These are phyloP conservation scores for Circinella minor DNA, from an alignment of 371 early-diverging fungal genomes.

Conservation along the genomic window DNA sequence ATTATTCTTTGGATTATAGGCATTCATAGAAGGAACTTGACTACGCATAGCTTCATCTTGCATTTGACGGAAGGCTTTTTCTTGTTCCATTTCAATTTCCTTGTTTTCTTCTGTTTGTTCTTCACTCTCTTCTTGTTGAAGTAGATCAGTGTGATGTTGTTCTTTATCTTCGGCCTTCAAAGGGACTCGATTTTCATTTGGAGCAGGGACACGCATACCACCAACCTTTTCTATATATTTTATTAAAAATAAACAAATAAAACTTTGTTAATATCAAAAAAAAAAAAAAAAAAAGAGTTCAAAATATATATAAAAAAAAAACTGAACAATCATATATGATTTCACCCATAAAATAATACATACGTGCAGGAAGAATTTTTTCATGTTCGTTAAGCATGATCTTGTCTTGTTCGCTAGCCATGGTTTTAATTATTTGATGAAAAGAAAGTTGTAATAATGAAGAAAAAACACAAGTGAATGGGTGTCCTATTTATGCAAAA, in stretches of 20 bases:
- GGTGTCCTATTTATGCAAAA: neutral
- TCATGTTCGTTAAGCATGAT: conserved; percentile 2
- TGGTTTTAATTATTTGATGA: neutral
- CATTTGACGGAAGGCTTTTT: conserved; percentile 12
- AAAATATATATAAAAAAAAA: neutral
- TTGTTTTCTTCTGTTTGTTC: neutral
- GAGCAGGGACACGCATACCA: conserved; percentile 18
- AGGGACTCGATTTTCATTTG: conserved; percentile 8
- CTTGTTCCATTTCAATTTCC: conserved; percentile 9
- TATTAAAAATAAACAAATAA: too few relatives aligned
- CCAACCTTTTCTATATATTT: conserved; percentile 16
- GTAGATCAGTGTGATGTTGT: neutral
- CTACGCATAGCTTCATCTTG: conserved; percentile 4
- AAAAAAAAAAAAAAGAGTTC: neutral
- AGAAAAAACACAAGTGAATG: neutral
- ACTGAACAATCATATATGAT: neutral
- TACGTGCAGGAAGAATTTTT: conserved; percentile 9
- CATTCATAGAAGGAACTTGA: conserved; percentile 7
- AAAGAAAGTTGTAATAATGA: neutral
- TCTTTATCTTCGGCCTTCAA: conserved; percentile 14
- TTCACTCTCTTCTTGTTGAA: neutral
- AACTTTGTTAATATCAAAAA: neutral
- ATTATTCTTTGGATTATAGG: conserved; percentile 70
- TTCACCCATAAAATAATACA: neutral
- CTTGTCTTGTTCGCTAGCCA: neutral